phyloP scores from a whole-genome alignment of 2,329 filamentous ascomycete species.

The Taxawa tesnikishii region DNA sequence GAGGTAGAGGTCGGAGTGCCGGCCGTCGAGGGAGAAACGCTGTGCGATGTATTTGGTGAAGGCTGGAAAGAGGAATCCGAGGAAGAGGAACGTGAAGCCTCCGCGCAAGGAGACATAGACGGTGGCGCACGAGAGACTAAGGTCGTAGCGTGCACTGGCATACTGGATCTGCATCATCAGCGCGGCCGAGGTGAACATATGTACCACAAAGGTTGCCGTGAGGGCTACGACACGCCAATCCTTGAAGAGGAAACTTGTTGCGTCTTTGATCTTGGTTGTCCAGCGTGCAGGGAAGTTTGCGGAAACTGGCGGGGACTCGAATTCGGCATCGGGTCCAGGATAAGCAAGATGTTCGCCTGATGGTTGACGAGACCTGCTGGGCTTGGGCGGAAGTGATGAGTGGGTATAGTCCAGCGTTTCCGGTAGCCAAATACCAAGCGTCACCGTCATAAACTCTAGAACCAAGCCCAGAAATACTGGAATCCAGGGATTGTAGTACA shows the following conservation, averaged over 20 bases:
- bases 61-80: constrained; percentile 18
- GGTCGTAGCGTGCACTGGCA: constrained; percentile 37
- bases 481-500: constrained; percentile 21
- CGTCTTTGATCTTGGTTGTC: constrained; percentile 8
- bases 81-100: constrained; percentile 15
- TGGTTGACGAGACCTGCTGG: not conserved
- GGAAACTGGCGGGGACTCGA: not conserved
- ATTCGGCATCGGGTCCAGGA: constrained; percentile 1
- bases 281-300: constrained; percentile 1
- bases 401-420: constrained; percentile 19
- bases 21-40: constrained; percentile 10
- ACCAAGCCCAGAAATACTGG: constrained; percentile 15
- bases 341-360: constrained; percentile 1
- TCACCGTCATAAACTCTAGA: constrained; percentile 8
- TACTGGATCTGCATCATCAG: constrained; percentile 38
- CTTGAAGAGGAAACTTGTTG: constrained; percentile 16
- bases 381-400: not conserved
- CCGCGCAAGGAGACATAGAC: constrained; percentile 19
- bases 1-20: constrained; percentile 19
- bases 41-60: constrained; percentile 13
- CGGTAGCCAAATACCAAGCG: constrained; percentile 14
- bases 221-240: constrained; percentile 20
- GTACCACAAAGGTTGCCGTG: constrained; percentile 17
- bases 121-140: constrained; percentile 27
- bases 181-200: constrained; percentile 11